Conservation (phyloP, 2,329 filamentous ascomycete genomes). For the Xylaria sp. region DNA sequence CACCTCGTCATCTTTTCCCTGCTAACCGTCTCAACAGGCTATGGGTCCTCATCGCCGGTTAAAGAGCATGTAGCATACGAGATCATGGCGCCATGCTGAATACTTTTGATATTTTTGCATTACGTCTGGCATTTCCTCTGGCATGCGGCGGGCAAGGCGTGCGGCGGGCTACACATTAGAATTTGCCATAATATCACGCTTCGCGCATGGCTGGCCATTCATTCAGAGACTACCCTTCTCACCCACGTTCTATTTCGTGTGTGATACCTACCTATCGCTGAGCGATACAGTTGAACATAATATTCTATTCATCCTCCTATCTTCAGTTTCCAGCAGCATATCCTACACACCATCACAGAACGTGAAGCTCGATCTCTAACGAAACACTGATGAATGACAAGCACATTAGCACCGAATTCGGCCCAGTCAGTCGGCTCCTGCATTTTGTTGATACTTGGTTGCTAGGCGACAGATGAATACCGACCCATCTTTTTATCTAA, state of each 20-base stretch:
- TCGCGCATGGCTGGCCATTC: slow-evolving; percentile 13
- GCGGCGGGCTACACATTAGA: slow-evolving; percentile 19
- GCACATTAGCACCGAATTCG: not conserved
- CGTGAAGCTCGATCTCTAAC: not conserved
- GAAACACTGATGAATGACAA: not conserved
- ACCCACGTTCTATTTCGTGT: not conserved
- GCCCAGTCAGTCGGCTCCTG: not conserved
- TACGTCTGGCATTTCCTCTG: slow-evolving; percentile 24
- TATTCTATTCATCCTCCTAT: not conserved
- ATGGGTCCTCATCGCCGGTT: slow-evolving; percentile 63
- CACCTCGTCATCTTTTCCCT: not conserved
- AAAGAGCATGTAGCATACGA: slow-evolving; percentile 7
- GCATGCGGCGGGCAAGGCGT: slow-evolving; percentile 5
- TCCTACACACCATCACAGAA: not conserved
- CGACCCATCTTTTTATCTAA: not conserved
- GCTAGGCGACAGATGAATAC: not conserved
- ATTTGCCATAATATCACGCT: slow-evolving; percentile 18
- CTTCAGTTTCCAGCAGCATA: not conserved
- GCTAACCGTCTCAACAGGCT: slow-evolving; percentile 37
- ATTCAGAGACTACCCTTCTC: slow-evolving; percentile 3
- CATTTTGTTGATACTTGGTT: not conserved
- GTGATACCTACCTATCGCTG: not conserved
- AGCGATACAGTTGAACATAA: not conserved
- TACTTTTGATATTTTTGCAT: slow-evolving; percentile 25
- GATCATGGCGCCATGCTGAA: slow-evolving; percentile 15